These are phyloP conservation scores for Cystobasidium slooffiae DNA, from an alignment of 1,284 basidiomycete species.

Conservation along the genomic window DNA sequence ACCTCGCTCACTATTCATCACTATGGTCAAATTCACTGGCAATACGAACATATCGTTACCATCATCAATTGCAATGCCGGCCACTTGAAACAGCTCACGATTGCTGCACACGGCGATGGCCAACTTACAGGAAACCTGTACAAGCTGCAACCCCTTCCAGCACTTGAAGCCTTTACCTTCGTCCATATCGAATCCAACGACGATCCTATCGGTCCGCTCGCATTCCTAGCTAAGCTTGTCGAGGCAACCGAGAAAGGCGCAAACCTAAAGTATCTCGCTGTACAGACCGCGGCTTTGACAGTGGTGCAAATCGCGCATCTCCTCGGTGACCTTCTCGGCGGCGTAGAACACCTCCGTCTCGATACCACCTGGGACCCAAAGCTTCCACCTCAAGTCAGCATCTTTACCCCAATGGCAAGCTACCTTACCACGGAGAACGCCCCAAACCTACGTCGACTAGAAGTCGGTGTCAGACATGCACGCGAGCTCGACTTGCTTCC, in stretches of 20 bases:
- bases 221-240: not conserved
- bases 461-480: not conserved
- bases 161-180: not conserved
- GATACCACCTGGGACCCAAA: not conserved
- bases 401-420: not conserved
- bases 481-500: not conserved
- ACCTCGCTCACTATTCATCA: not conserved
- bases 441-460: not conserved
- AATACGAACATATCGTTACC: not conserved
- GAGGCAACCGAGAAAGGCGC: not conserved
- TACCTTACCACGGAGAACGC: not conserved
- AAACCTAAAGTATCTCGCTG: not conserved
- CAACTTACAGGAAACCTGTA: not conserved
- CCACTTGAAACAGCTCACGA: not conserved
- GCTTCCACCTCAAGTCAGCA: not conserved
- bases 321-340: not conserved
- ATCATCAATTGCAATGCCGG: not conserved
- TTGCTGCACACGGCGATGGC: not conserved
- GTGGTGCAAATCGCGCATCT: not conserved
- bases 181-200: not conserved
- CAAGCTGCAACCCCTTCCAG: not conserved
- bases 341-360: not conserved
- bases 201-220: not conserved
- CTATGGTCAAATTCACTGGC: not conserved
- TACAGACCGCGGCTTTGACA: not conserved